Conservation (phyloP, 2,329 filamentous ascomycete genomes). For the Ceratocystis papillata region DNA sequence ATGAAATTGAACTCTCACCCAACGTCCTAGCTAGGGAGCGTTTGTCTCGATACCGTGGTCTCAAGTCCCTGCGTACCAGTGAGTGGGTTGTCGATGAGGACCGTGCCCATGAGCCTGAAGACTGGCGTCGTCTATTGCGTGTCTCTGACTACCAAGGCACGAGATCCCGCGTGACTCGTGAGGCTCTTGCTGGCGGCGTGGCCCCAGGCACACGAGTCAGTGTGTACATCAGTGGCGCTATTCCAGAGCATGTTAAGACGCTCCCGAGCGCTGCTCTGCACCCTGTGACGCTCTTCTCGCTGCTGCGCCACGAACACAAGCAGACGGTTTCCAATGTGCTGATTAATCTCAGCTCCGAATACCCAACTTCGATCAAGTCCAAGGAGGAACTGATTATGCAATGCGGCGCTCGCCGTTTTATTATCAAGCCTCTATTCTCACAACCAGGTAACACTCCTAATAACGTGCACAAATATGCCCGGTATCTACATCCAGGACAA, state of each 20-base stretch:
- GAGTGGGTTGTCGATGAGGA: constrained; percentile 86
- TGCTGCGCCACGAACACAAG: constrained; percentile 92
- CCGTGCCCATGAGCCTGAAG: constrained; percentile 71
- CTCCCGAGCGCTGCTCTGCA: constrained; percentile 39
- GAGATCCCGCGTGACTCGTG: constrained; percentile 62
- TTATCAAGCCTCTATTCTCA: constrained; percentile 85
- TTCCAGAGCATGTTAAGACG: constrained; percentile 36
- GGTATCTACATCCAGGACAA: constrained; percentile 81
- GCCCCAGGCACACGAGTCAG: constrained; percentile 72
- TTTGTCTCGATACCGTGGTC: constrained; percentile 71
- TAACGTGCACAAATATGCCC: constrained; percentile 93
- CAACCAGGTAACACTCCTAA: constrained; percentile 83
- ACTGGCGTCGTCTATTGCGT: constrained; percentile 77
- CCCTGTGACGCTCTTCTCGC: constrained; percentile 69
- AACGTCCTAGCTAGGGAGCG: constrained; percentile 77
- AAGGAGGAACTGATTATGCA: constrained; percentile 90
- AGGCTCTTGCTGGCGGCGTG: constrained; percentile 82
- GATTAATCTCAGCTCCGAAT: constrained; percentile 71
- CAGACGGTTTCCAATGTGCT: constrained; percentile 80
- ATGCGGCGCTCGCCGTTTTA: constrained; percentile 74
- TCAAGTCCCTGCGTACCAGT: constrained; percentile 84
- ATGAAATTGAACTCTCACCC: constrained; percentile 90
- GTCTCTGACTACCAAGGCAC: constrained; percentile 84
- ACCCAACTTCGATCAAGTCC: constrained; percentile 65
- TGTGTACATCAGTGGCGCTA: constrained; percentile 55